Evolutionary conservation across 176 grass and related monocot species (phyloP).

Genomic region (barley (Hordeum vulgare)): DNA sequence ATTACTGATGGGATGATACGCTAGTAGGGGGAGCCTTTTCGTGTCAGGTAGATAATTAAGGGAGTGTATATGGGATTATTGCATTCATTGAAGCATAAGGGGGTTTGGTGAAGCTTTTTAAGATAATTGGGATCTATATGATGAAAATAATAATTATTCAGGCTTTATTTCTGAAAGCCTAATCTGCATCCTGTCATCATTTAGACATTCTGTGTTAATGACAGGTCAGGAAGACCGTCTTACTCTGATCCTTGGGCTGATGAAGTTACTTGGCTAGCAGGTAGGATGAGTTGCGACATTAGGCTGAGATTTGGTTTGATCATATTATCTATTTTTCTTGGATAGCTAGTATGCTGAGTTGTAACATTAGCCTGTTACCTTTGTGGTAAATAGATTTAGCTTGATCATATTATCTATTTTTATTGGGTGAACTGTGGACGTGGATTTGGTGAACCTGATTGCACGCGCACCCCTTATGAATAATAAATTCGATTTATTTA

Average conservation of each 20-base stretch:
- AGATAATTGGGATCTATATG: neutral
- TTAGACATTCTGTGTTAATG: constrained; percentile 8
- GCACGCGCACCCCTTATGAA: no score
- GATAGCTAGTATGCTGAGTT: constrained; percentile 51
- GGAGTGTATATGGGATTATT: neutral
- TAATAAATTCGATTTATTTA: no score
- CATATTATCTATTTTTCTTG: neutral
- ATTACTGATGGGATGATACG: no score
- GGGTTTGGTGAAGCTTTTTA: neutral
- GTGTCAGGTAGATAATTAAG: neutral
- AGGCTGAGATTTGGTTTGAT: neutral
- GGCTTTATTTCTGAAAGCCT: neutral
- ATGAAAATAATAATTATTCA: neutral
- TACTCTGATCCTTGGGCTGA: constrained; percentile 86
- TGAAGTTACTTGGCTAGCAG: constrained; percentile 85
- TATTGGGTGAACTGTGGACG: neutral
- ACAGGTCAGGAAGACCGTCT: constrained; percentile 85
- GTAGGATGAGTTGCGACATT: constrained; percentile 24
- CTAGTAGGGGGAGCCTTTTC: neutral
- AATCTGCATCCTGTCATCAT: neutral
- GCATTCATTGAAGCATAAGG: neutral
- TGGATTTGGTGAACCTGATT: no score
- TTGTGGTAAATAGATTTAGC: neutral
- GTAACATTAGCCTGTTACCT: neutral
- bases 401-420: neutral